These are phyloP conservation scores for Boletus barrowsii DNA, from an alignment of 768 basidiomycete species.

Conservation along the genomic window DNA sequence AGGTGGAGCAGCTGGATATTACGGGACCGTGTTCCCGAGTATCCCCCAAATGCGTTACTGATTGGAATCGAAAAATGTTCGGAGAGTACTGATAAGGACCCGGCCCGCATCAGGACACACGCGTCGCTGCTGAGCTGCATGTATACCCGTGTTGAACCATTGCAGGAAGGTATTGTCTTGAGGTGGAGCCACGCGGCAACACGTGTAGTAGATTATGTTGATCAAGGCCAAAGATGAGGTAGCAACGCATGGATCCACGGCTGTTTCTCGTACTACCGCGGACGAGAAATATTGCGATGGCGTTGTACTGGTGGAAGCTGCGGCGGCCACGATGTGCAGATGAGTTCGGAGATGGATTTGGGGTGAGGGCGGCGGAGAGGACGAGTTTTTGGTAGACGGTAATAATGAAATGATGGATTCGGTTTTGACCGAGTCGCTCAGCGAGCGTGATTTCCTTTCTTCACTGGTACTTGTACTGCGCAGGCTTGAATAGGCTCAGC, in stretches of 20 bases:
- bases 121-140: background rate
- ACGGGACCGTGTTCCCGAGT: no score
- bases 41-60: background rate
- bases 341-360: conserved; percentile 8
- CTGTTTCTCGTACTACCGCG: background rate
- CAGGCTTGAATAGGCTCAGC: conserved; percentile 23
- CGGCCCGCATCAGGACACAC: background rate
- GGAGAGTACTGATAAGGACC: no score
- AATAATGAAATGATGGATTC: conserved; percentile 7
- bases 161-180: background rate
- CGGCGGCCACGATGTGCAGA: no score
- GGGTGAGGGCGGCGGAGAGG: conserved; percentile 12
- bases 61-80: no score
- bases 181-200: conserved; percentile 2
- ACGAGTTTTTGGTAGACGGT: no score
- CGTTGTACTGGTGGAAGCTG: no score
- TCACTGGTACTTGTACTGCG: conserved; percentile 11
- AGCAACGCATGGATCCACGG: background rate
- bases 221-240: background rate
- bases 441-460: conserved; percentile 27
- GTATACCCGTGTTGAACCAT: background rate
- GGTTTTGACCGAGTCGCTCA: conserved; percentile 27
- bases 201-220: background rate
- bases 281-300: no score
- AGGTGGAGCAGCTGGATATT: no score